phyloP scores from a whole-genome alignment of 2,329 filamentous ascomycete species.

The Sordariomycetes sp. region DNA sequence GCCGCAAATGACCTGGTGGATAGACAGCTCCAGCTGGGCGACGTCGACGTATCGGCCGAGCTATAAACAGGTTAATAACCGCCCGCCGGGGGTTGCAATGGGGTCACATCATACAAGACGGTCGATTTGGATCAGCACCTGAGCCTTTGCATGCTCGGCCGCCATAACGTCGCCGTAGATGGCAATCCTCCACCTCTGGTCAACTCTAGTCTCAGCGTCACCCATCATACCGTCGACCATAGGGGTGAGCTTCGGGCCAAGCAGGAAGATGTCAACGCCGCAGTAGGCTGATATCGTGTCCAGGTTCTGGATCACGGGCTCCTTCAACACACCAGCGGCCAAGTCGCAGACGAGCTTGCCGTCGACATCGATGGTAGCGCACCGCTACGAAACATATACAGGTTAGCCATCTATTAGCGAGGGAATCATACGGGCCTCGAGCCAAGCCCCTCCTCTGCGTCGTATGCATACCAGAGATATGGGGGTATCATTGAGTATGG shows the following conservation, averaged over 20 bases:
- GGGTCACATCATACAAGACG: conserved; percentile 49
- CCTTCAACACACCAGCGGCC: conserved; percentile 52
- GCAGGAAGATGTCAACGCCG: conserved; percentile 90
- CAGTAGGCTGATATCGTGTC: conserved; percentile 80
- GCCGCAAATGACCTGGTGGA: conserved; percentile 87
- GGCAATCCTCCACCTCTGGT: conserved; percentile 81
- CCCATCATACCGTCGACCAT: conserved; percentile 64
- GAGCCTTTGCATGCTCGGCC: conserved; percentile 91
- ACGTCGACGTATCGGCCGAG: conserved; percentile 64
- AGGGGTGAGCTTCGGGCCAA: conserved; percentile 77
- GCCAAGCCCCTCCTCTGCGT: not conserved
- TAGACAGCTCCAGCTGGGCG: conserved; percentile 69
- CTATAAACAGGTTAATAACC: conserved; percentile 21
- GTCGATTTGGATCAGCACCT: conserved; percentile 94
- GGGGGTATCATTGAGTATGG: conserved; percentile 81
- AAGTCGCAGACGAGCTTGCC: conserved; percentile 76
- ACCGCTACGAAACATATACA: conserved; percentile 45
- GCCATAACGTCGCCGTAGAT: conserved; percentile 95
- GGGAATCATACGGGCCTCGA: not conserved
- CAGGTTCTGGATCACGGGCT: conserved; percentile 68
- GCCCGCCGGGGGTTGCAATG: not conserved
- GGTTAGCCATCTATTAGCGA: conserved; percentile 11
- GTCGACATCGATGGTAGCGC: conserved; percentile 86
- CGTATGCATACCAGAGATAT: conserved; percentile 68
- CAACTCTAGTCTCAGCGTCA: conserved; percentile 69